These are phyloP conservation scores for Telfairia occidentalis DNA, from an alignment of 331 rosid genomes.

Conservation along the genomic window DNA sequence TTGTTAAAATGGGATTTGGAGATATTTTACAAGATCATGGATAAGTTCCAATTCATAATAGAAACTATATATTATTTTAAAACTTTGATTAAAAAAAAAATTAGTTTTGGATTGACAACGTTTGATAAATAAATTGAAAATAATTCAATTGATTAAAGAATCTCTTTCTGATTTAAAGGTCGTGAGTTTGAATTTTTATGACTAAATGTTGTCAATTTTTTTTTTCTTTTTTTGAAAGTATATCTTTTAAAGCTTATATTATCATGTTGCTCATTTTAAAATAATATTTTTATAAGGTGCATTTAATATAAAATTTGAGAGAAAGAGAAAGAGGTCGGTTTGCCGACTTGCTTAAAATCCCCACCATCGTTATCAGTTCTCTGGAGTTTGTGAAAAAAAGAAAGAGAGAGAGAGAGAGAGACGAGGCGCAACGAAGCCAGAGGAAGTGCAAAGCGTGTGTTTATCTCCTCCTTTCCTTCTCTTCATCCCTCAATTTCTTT, in stretches of 20 bases:
- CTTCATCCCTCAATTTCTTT: background rate
- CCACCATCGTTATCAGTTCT: background rate
- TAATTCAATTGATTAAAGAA: too few species aligned
- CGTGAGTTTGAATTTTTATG: too few species aligned
- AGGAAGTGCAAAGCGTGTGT: background rate
- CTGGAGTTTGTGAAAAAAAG: background rate
- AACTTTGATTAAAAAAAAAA: background rate
- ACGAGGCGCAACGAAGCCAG: background rate
- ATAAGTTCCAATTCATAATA: background rate
- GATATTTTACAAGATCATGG: background rate
- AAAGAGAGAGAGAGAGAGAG: background rate
- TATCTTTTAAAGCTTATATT: too few species aligned
- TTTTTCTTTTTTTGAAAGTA: too few species aligned
- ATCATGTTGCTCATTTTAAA: background rate
- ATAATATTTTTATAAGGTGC: too few species aligned
- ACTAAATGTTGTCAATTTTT: too few species aligned
- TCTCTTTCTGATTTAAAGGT: too few species aligned
- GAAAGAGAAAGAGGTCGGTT: background rate
- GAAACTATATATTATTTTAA: too few species aligned
- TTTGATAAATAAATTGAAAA: too few species aligned
- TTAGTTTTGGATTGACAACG: too few species aligned
- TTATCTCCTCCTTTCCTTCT: background rate
- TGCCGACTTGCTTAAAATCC: constrained; percentile 1
- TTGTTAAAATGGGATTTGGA: too few species aligned
- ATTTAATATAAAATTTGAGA: background rate